Conservation (phyloP, 2,329 filamentous ascomycete genomes). For the Cladophialophora chaetospira region DNA sequence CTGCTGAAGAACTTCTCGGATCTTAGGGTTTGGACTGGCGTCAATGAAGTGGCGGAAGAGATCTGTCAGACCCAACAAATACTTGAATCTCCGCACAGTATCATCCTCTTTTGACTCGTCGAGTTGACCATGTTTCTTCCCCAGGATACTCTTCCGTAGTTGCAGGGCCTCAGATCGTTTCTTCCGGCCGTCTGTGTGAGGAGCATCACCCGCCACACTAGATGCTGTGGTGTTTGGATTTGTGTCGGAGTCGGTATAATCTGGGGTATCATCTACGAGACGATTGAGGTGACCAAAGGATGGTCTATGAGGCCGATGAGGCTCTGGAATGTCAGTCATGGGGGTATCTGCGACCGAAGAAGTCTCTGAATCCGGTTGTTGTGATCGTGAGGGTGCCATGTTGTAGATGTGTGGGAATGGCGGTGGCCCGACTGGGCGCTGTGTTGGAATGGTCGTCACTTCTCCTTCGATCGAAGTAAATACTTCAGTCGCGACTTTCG, state of each 20-base stretch:
- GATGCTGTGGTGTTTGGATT: constrained; percentile 72
- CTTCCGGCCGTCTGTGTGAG: constrained; percentile 73
- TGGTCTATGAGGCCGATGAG: constrained; percentile 31
- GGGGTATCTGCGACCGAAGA: constrained; percentile 50
- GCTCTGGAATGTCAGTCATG: constrained; percentile 44
- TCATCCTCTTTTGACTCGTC: constrained; percentile 98
- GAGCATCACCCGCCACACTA: constrained; percentile 76
- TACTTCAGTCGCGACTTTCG: constrained; percentile 21
- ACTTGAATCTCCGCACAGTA: constrained; percentile 89
- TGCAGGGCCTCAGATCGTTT: constrained; percentile 84
- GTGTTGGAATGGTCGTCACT: constrained; percentile 20
- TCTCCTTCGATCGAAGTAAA: constrained; percentile 2
- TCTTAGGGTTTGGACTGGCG: constrained; percentile 90
- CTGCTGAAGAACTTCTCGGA: constrained; percentile 89
- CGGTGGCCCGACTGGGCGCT: constrained; percentile 24
- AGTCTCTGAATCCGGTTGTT: constrained; percentile 42
- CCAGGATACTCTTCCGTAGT: constrained; percentile 86
- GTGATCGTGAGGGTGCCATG: constrained; percentile 46
- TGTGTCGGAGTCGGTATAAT: constrained; percentile 68
- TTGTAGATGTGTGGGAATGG: constrained; percentile 14
- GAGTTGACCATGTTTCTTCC: constrained; percentile 89
- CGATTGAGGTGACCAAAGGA: constrained; percentile 34
- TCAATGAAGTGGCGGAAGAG: constrained; percentile 99
- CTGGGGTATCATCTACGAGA: constrained; percentile 61
- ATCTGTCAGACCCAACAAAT: constrained; percentile 91